These are phyloP conservation scores for Trichoderma guizhouense DNA, from an alignment of 2,329 filamentous ascomycete species.

Conservation along the genomic window DNA sequence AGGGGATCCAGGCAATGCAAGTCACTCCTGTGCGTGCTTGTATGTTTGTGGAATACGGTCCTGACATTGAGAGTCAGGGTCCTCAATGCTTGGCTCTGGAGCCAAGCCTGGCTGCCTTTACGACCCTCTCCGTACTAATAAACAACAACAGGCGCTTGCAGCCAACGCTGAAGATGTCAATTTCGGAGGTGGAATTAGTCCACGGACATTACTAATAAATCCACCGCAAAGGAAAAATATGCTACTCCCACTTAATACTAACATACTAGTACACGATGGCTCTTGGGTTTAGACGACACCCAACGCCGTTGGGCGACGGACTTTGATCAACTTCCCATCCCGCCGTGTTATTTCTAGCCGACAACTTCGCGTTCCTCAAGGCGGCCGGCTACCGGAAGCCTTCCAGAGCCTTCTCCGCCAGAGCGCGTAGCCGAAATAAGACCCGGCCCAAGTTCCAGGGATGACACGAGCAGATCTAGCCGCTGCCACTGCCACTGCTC, in stretches of 20 bases:
- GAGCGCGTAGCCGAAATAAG: conserved; percentile 17
- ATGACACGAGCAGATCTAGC: conserved; percentile 15
- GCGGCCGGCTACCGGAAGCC: conserved; percentile 7
- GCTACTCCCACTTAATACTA: neutral
- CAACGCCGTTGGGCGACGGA: neutral
- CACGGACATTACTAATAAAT: neutral
- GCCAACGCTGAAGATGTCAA: neutral
- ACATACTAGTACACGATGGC: neutral
- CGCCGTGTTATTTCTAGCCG: neutral
- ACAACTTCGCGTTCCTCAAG: neutral
- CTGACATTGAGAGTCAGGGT: neutral
- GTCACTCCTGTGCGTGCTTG: conserved; percentile 3
- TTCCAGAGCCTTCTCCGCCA: conserved; percentile 1
- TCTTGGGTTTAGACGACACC: neutral
- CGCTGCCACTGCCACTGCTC: neutral
- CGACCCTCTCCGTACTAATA: neutral
- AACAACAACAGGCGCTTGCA: neutral
- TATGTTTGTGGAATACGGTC: neutral
- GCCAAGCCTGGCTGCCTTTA: neutral
- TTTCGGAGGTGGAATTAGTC: neutral
- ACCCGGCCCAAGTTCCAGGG: conserved; percentile 1
- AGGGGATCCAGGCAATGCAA: conserved; percentile 14
- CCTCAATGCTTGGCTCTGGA: conserved; percentile 2
- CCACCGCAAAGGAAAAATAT: neutral
- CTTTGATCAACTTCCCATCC: neutral